Evolutionary conservation across 139 green algal genomes (phyloP), one percentile per base, ranked within the genome.

Genomic region (Chlamydomonas asymmetrica): DNA sequence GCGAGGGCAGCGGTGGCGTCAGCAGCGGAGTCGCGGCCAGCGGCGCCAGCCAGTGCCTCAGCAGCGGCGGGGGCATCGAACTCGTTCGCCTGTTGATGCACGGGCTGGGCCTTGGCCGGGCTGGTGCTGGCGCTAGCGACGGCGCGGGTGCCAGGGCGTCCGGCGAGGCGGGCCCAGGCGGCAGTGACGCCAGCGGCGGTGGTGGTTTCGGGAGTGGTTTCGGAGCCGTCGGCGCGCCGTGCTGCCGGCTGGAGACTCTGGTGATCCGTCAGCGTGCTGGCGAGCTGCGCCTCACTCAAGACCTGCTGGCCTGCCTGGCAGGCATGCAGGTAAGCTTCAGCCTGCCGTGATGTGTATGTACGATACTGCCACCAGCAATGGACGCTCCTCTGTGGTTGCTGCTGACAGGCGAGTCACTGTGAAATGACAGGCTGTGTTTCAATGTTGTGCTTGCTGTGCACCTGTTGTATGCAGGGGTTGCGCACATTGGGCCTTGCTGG

Each of bases 401-500:
- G 13, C 45, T 16, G 13, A 10, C 45, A 52, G 13, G 8, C 0
- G 38, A 3, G 48, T 5, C 18, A 52, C 37, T 37, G 32, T 32
- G 31, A 49, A 20, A 49, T 35, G 25, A 43, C 45, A 29, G 13
- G 25, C 29, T 25, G 25, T 39, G 31, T 20, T 39, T 29, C 31
- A 18, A 16, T 45, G 22, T 34, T 23, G 61, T 5, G 25, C 35
- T 16, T 20, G 8, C 0, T 9, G 61, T 0, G 38, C 35, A 48
- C 48, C 16, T 29, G 38, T 4, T 4, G 38, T 38, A 4, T 48
- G 25, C 66, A 75, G 69, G 39, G 56, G 23, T 38, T 75, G 5
- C 69, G 69, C 18, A 75, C 69, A 31, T 39, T 75, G 52, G 69
- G 69, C 16, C 69, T 75, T 38, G 69, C 54, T 29, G 69, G 54